phyloP scores from a whole-genome alignment of 2,329 filamentous ascomycete genomes.

The Catunica adiposa region DNA sequence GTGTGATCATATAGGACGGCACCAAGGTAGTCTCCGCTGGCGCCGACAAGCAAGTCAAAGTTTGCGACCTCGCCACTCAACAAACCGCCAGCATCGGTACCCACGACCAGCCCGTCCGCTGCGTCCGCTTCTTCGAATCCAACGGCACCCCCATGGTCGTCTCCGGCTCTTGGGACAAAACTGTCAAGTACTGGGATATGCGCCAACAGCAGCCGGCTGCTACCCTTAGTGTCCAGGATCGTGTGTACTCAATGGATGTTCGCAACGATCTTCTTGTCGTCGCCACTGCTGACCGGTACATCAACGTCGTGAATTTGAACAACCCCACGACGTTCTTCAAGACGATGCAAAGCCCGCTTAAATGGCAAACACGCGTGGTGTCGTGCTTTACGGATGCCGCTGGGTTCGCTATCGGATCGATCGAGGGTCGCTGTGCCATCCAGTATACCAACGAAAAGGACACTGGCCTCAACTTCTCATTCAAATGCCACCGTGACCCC shows the following conservation, averaged over 20 bases:
- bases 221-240: slow-evolving; percentile 52
- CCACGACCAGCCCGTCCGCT: slow-evolving; percentile 70
- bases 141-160: slow-evolving; percentile 65
- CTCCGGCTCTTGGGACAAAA: slow-evolving; percentile 87
- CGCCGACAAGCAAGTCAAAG: slow-evolving; percentile 77
- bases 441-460: slow-evolving; percentile 98
- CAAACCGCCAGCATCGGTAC: slow-evolving; percentile 59
- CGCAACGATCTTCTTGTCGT: slow-evolving; percentile 77
- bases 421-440: slow-evolving; percentile 93
- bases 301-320: slow-evolving; percentile 84
- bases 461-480: slow-evolving; percentile 81
- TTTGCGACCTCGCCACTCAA: slow-evolving; percentile 62
- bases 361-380: slow-evolving; percentile 94
- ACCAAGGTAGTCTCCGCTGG: slow-evolving; percentile 74
- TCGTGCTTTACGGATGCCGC: slow-evolving; percentile 86
- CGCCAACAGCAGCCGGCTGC: slow-evolving; percentile 49
- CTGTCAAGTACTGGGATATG: slow-evolving; percentile 77
- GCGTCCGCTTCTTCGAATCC: slow-evolving; percentile 60
- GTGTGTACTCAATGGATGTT: slow-evolving; percentile 84
- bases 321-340: slow-evolving; percentile 89
- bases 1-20: slow-evolving; percentile 49
- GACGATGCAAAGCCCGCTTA: slow-evolving; percentile 84
- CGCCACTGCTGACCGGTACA: slow-evolving; percentile 86
- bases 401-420: slow-evolving; percentile 88
- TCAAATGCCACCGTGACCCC: slow-evolving; percentile 91